phyloP scores from a whole-genome alignment of 1,284 basidiomycete genomes.

The Puccinia horiana region DNA sequence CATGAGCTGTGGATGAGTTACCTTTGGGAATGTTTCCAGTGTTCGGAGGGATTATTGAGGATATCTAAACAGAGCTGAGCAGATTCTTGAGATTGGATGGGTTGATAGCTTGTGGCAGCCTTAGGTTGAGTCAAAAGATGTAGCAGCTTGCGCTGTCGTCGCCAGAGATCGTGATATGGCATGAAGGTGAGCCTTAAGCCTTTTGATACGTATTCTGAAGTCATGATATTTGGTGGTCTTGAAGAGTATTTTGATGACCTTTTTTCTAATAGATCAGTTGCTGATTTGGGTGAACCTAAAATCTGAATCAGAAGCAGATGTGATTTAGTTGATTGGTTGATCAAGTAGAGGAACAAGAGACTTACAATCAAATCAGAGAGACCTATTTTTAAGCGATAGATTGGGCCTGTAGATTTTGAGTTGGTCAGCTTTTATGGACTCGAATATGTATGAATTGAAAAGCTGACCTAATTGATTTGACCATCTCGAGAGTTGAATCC shows the following conservation, averaged over 20 bases:
- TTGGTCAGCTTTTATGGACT: no score
- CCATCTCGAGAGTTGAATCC: conserved; percentile 55
- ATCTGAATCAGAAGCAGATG: conserved; percentile 28
- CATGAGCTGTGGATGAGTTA: background rate
- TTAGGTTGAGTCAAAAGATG: conserved; percentile 53
- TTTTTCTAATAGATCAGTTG: conserved; percentile 56
- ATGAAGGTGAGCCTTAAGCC: conserved; percentile 56
- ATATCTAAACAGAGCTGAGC: conserved; percentile 54
- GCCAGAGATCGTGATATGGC: conserved; percentile 54
- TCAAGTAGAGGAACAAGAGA: no score
- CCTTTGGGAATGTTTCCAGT: conserved; percentile 55
- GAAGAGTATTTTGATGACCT: conserved; percentile 55
- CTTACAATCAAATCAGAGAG: conserved; percentile 51
- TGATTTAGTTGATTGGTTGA: background rate
- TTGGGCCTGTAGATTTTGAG: conserved; percentile 51
- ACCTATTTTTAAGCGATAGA: conserved; percentile 55
- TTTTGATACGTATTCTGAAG: conserved; percentile 54
- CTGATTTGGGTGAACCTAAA: conserved; percentile 53
- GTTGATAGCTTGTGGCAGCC: conserved; percentile 53
- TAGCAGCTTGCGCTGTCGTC: conserved; percentile 53
- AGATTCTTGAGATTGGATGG: conserved; percentile 55
- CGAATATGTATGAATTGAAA: no score
- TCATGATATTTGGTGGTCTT: conserved; percentile 56
- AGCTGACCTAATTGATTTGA: conserved; percentile 52
- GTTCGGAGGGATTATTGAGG: conserved; percentile 52